Conservation (phyloP, 148 eudicot genomes). For the Rhododendron ovatum region DNA sequence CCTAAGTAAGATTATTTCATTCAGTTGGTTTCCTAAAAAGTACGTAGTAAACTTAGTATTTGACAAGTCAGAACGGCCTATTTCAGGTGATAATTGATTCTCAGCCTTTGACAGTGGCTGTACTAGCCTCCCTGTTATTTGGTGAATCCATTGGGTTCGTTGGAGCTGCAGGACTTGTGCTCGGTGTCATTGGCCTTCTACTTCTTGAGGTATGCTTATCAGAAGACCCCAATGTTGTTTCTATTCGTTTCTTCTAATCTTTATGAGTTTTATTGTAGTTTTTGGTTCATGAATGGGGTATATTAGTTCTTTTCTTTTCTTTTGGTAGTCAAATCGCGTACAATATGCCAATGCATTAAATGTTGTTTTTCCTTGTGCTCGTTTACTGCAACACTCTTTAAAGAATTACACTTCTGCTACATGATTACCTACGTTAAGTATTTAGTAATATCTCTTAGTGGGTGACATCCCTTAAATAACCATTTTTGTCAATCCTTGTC, state of each 20-base stretch:
- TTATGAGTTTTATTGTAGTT: background rate
- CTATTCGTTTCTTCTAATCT: background rate
- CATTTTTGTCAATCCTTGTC: background rate
- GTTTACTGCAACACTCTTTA: background rate
- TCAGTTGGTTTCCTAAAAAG: background rate
- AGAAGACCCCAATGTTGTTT: background rate
- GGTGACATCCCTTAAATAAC: background rate
- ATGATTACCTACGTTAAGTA: background rate
- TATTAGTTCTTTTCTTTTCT: background rate
- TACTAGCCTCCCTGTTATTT: conserved; percentile 84
- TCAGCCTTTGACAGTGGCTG: conserved; percentile 95
- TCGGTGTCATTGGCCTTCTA: conserved; percentile 89
- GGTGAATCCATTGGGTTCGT: conserved; percentile 87
- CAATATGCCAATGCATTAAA: background rate
- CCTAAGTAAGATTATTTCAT: background rate
- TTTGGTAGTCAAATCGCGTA: background rate
- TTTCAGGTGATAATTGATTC: conserved; percentile 98
- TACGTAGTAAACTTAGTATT: background rate
- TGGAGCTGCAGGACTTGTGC: conserved; percentile 90
- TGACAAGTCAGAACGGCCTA: conserved; percentile 17
- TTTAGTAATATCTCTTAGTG: background rate
- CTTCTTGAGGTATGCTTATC: conserved; percentile 77
- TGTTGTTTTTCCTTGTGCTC: background rate
- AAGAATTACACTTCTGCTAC: background rate
- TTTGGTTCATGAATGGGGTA: background rate